These are phyloP conservation scores for Solanum hybrid DNA, from an alignment of 305 asterid species.

Conservation along the genomic window DNA sequence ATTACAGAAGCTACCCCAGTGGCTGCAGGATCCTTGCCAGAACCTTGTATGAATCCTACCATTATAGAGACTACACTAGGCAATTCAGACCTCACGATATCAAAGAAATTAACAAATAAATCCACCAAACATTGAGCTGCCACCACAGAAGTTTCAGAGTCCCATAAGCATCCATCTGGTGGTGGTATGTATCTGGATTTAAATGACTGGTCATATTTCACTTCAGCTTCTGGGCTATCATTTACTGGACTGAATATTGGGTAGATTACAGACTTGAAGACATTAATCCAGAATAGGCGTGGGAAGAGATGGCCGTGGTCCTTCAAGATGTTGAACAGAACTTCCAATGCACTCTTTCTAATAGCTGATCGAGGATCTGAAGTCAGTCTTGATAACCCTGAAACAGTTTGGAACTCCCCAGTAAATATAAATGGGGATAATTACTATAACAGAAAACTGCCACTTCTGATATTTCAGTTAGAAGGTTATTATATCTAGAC, in stretches of 20 bases:
- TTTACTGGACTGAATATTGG: conserved; percentile 57
- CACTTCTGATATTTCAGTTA: neutral
- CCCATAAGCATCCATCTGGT: conserved; percentile 64
- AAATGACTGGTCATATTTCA: conserved; percentile 28
- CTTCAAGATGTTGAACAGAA: conserved; percentile 84
- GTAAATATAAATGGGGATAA: neutral
- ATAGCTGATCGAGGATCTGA: conserved; percentile 95
- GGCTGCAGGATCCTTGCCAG: conserved; percentile 75
- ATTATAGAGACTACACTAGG: conserved; percentile 62
- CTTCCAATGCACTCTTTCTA: conserved; percentile 85
- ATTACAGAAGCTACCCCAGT: conserved; percentile 83
- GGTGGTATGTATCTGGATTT: conserved; percentile 31
- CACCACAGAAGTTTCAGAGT: conserved; percentile 64
- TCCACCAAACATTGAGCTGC: conserved; percentile 73
- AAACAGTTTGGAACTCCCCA: conserved; percentile 8
- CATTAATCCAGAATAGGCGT: conserved; percentile 54
- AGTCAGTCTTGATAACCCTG: conserved; percentile 86
- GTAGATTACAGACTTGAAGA: conserved; percentile 59
- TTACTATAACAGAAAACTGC: neutral
- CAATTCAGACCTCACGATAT: conserved; percentile 56
- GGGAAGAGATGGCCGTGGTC: conserved; percentile 93
- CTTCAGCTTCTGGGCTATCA: conserved; percentile 42
- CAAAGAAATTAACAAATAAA: conserved; percentile 67
- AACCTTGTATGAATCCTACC: conserved; percentile 50
- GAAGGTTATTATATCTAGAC: neutral